These are phyloP conservation scores for Samsoniella hepiali DNA, from an alignment of 2,329 filamentous ascomycete species.

Conservation along the genomic window DNA sequence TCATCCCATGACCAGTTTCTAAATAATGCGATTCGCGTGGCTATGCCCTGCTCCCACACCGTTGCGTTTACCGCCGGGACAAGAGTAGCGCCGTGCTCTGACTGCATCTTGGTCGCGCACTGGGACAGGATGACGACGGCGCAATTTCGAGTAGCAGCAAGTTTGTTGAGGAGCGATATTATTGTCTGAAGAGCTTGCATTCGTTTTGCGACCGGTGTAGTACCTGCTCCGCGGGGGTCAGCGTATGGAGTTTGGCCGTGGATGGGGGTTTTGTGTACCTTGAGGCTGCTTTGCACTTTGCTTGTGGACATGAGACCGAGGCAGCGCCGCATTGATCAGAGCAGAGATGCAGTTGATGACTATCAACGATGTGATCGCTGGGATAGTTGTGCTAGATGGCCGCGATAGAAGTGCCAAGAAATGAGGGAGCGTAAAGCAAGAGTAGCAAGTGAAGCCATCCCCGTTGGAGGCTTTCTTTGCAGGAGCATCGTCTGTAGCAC, in stretches of 20 bases:
- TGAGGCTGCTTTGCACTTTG: constrained; percentile 37
- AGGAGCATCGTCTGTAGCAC: constrained; percentile 16
- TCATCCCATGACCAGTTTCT: constrained; percentile 65
- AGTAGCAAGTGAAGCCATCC: constrained; percentile 45
- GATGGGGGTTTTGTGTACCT: constrained; percentile 30
- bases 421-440: constrained; percentile 62
- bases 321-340: constrained; percentile 73
- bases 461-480: constrained; percentile 24
- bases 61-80: constrained; percentile 70
- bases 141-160: constrained; percentile 69
- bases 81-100: constrained; percentile 63
- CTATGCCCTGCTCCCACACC: constrained; percentile 77
- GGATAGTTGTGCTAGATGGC: constrained; percentile 62
- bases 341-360: constrained; percentile 77
- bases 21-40: constrained; percentile 72
- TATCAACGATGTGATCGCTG: constrained; percentile 61
- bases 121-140: constrained; percentile 76
- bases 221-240: constrained; percentile 28
- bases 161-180: constrained; percentile 67
- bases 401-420: constrained; percentile 71
- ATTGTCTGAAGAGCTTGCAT: constrained; percentile 58
- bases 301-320: constrained; percentile 49
- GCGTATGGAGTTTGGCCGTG: neutral
- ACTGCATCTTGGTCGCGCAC: constrained; percentile 75
- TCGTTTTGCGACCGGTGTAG: constrained; percentile 40